Conservation (phyloP, 2,329 filamentous ascomycete genomes). For the Colletotrichum lentis region DNA sequence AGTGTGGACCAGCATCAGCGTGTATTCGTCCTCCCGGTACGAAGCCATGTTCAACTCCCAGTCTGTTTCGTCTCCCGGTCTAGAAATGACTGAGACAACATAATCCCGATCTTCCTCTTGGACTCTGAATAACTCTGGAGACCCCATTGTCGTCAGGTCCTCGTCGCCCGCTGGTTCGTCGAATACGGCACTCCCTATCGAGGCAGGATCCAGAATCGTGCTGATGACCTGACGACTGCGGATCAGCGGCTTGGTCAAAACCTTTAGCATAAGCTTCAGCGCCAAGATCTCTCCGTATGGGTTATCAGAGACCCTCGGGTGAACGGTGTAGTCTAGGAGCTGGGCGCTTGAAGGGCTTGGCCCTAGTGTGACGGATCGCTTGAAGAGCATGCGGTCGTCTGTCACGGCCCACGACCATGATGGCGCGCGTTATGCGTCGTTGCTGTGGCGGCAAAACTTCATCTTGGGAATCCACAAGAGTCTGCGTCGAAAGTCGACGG, state of each 20-base stretch:
- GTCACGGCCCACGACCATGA: slow-evolving; percentile 7
- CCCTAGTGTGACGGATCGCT: background rate
- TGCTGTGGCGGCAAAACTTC: background rate
- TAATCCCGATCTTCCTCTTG: background rate
- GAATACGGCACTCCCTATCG: background rate
- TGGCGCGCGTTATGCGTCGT: background rate
- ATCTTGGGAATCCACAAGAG: background rate
- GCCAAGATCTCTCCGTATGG: background rate
- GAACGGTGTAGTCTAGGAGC: background rate
- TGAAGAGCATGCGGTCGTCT: background rate
- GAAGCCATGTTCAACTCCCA: background rate
- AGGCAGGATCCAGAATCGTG: background rate
- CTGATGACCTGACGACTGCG: slow-evolving; percentile 11
- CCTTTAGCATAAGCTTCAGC: background rate
- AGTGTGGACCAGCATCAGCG: background rate
- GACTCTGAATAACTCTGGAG: background rate
- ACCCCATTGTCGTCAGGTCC: background rate
- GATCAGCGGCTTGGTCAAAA: background rate
- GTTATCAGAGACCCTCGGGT: background rate
- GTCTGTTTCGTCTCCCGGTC: background rate
- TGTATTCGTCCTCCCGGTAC: background rate
- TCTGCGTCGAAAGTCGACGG: background rate
- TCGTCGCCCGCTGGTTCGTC: background rate
- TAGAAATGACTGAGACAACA: background rate
- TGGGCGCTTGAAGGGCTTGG: background rate